Evolutionary conservation across 2,329 filamentous ascomycete species (phyloP), one percentile per base, ranked within the genome.

Genomic region (Penicillium expansum): DNA sequence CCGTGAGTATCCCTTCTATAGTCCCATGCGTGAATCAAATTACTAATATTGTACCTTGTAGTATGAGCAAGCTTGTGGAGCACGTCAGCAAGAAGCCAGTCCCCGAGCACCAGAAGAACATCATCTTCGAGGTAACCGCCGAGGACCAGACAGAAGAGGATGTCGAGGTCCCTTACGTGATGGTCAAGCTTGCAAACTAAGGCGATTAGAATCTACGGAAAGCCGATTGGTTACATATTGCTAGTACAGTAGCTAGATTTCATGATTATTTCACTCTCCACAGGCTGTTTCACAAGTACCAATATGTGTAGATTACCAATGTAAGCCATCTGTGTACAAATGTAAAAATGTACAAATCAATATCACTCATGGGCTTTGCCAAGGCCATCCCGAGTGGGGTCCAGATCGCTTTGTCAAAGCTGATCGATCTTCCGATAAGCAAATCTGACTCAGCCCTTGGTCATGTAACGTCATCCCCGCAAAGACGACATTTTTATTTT

Each of bases 141-240:
- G 93, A 97, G 73, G 94, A 97, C 71, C 79, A 85, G 70, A 87
- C 86, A 4, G 93, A 90, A 62, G 91, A 97, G 77, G 94, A 99
- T 73, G 93, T 97, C 1, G 94, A 99, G 77, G 89, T 97, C 64
- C 94, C 94, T 4, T 97, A 96, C 74, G 91, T 97, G 69, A 96
- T 93, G 86, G 86, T 96, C 63, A 93, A 88, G 79, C 78, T 92
- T 63, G 70, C 76, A 57, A 79, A 81, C 44, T 64, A 62, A 58
- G 49, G 11, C 11, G 24, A 29, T 48, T 37, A 57, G 22, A 39
- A 27, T 32, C 29, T 22, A 56, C 27, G 35, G 38, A 45, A 61
- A 45, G 32, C 38, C 32, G 5, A n/a, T 11, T 45, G 41, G 44
- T 24, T 55, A 24, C 44, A 30, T 56, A 33, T 39, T 50, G 20